Evolutionary conservation across 352 stramenopile species (phyloP).

Genomic region (Globisporangium perplexum): DNA sequence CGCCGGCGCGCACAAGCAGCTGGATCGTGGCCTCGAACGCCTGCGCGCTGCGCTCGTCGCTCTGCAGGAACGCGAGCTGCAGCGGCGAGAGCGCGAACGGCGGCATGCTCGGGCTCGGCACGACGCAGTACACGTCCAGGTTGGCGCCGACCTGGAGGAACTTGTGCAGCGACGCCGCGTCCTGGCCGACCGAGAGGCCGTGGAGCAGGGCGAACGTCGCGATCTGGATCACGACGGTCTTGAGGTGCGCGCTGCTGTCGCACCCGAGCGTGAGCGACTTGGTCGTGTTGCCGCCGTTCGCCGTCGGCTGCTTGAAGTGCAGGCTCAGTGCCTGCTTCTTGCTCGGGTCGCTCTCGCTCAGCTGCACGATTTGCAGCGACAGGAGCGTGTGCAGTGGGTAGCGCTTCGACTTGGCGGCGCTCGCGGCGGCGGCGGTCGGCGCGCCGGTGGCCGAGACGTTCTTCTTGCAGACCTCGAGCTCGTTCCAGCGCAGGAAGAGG

Average conservation of each 20-base stretch:
- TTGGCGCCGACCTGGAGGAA: conserved; percentile 48
- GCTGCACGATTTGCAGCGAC: conserved; percentile 41
- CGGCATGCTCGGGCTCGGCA: conserved; percentile 18
- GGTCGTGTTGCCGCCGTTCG: conserved; percentile 29
- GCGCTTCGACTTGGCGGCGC: conserved; percentile 15
- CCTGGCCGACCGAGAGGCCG: conserved; percentile 28
- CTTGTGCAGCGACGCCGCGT: conserved; percentile 26
- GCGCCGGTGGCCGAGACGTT: conserved; percentile 6
- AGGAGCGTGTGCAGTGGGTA: conserved; percentile 45
- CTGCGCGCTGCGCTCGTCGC: neutral
- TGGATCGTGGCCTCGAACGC: conserved; percentile 28
- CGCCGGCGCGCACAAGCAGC: conserved; percentile 35
- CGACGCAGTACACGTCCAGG: conserved; percentile 37
- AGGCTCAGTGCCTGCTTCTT: conserved; percentile 43
- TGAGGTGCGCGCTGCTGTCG: conserved; percentile 28
- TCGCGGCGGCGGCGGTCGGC: neutral
- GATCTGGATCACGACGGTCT: conserved; percentile 36
- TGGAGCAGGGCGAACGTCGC: conserved; percentile 57
- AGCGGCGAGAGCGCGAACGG: conserved; percentile 31
- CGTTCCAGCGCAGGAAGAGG: conserved; percentile 42
- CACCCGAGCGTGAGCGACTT: conserved; percentile 46
- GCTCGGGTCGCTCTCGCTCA: conserved; percentile 39
- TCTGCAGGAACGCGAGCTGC: conserved; percentile 40
- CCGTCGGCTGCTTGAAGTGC: conserved; percentile 38
- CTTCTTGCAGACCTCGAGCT: conserved; percentile 50